These are phyloP conservation scores for Aureobasidium sp. DNA, from an alignment of 2,329 filamentous ascomycete species.

Conservation along the genomic window DNA sequence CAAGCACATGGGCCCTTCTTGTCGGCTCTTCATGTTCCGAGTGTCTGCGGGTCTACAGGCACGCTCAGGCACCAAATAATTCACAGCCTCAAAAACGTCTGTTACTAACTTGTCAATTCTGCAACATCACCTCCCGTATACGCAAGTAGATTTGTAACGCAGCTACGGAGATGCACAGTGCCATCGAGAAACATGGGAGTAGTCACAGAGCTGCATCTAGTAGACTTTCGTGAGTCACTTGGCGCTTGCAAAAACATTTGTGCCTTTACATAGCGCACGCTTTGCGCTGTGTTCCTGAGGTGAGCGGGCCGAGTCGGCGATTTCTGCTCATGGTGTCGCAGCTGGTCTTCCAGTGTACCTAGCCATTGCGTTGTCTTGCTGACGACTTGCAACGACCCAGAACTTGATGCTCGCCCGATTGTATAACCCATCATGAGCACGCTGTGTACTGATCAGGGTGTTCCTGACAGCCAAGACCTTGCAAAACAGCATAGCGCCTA, in stretches of 20 bases:
- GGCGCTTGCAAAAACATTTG: too few relatives aligned
- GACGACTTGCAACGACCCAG: not conserved
- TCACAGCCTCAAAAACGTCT: not conserved
- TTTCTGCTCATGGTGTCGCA: too few relatives aligned
- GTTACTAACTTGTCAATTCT: not conserved
- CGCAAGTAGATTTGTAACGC: too few relatives aligned
- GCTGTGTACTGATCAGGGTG: not conserved
- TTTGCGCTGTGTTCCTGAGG: too few relatives aligned
- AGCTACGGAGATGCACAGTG: too few relatives aligned
- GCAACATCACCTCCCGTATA: too few relatives aligned
- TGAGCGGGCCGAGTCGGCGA: too few relatives aligned
- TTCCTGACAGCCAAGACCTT: not conserved
- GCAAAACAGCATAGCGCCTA: not conserved
- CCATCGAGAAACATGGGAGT: too few relatives aligned
- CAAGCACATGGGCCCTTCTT: not conserved
- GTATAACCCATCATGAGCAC: too few relatives aligned
- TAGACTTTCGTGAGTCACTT: too few relatives aligned
- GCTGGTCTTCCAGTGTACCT: not conserved
- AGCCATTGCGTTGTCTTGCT: not conserved
- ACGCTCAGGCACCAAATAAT: not conserved
- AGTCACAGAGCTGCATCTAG: too few relatives aligned
- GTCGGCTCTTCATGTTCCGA: not conserved
- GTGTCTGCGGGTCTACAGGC: not conserved
- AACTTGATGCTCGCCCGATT: not conserved
- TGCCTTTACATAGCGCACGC: too few relatives aligned